These are phyloP conservation scores for Parachaetomium inaequale DNA, from an alignment of 495 filamentous ascomycete species.

Conservation along the genomic window DNA sequence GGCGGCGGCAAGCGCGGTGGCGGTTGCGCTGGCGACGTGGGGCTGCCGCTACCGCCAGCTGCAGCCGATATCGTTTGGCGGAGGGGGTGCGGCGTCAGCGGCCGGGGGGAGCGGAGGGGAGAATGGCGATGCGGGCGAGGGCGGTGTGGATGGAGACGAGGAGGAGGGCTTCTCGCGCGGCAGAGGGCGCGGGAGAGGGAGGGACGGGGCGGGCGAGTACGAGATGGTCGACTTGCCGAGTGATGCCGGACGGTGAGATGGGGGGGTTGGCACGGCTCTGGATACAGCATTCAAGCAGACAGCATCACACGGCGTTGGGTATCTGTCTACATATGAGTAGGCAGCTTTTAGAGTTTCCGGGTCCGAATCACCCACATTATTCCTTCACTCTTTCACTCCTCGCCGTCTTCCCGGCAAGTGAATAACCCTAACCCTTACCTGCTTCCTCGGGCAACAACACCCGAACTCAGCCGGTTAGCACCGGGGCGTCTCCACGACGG, in stretches of 20 bases:
- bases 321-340: not conserved
- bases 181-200: slow-evolving; percentile 9
- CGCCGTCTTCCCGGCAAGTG: not conserved
- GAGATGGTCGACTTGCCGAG: slow-evolving; percentile 13
- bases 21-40: slow-evolving; percentile 78
- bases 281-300: not conserved
- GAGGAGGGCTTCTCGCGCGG: slow-evolving; percentile 20
- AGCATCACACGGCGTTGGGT: not conserved
- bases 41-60: slow-evolving; percentile 87
- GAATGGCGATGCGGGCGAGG: slow-evolving; percentile 27
- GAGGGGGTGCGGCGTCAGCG: slow-evolving; percentile 33
- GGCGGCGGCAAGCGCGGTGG: slow-evolving; percentile 60
- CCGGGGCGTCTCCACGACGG: not conserved
- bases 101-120: slow-evolving; percentile 9
- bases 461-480: slow-evolving; percentile 6
- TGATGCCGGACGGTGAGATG: not conserved
- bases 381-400: too few relatives aligned
- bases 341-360: not conserved
- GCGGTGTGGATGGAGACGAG: slow-evolving; percentile 25
- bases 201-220: slow-evolving; percentile 21
- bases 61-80: slow-evolving; percentile 83
- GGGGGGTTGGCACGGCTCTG: not conserved
- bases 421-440: slow-evolving; percentile 13
- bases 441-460: not conserved
- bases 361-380: not conserved